These are phyloP conservation scores for Acacia pycnantha DNA, from an alignment of 331 rosid species.

Conservation along the genomic window DNA sequence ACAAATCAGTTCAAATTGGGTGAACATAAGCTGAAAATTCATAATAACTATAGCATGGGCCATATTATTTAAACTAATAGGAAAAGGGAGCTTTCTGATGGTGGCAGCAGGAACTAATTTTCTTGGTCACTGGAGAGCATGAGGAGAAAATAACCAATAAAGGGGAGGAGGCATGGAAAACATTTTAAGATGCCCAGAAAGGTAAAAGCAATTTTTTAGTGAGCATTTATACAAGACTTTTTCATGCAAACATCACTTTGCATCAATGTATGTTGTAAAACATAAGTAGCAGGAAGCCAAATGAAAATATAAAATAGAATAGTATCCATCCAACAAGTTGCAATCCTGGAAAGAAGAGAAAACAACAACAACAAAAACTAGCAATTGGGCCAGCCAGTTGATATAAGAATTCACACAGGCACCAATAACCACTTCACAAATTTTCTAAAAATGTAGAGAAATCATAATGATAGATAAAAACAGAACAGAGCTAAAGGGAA, in stretches of 20 bases:
- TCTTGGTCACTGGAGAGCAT: neutral
- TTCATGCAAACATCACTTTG: slow-evolving; percentile 3
- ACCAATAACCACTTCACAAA: slow-evolving; percentile 20
- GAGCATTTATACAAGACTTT: slow-evolving; percentile 2
- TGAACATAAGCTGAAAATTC: neutral
- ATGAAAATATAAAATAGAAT: neutral
- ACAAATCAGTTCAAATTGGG: neutral
- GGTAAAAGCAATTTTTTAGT: neutral
- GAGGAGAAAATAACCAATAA: neutral
- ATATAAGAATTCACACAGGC: slow-evolving; percentile 1
- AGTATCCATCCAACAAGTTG: slow-evolving; percentile 15
- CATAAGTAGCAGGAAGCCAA: slow-evolving; percentile 12
- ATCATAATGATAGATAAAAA: neutral
- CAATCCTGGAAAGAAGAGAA: neutral
- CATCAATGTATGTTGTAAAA: neutral
- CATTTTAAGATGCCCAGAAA: slow-evolving; percentile 8
- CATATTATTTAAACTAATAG: too few species aligned
- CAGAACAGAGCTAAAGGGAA: slow-evolving; percentile 9
- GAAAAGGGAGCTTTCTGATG: neutral
- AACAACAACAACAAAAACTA: neutral
- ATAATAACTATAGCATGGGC: neutral
- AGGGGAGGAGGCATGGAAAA: neutral
- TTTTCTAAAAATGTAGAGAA: neutral
- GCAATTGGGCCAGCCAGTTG: neutral
- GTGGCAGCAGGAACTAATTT: neutral